Percentiles rank a stretch among this genome's conserved stretches.
Conservation (phyloP, 345 rosid species). For the Syzygium aromaticum region DNA sequence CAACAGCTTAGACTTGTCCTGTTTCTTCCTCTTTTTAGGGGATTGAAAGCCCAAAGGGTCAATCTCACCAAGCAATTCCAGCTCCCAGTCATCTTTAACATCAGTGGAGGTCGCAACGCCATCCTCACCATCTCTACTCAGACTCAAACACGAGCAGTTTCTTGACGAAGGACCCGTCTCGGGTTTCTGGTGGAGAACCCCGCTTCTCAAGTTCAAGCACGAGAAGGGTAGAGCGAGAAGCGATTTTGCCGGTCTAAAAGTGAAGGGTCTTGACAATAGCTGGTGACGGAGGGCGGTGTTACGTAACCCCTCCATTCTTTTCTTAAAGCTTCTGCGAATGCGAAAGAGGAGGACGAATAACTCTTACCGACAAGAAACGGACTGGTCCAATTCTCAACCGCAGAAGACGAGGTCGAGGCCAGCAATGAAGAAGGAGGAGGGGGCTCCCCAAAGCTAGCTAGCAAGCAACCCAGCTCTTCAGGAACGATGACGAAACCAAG, state of each 20-base stretch:
- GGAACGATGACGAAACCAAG: neutral
- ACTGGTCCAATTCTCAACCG: neutral
- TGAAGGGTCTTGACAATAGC: conserved; percentile 18
- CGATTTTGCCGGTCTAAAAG: conserved; percentile 14
- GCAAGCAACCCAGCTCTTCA: neutral
- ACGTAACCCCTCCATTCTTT: conserved; percentile 31
- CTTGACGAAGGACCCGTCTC: conserved; percentile 8
- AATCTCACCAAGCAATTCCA: conserved; percentile 64
- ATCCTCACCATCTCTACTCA: conserved; percentile 3
- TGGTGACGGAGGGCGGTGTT: conserved; percentile 20
- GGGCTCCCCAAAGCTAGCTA: neutral
- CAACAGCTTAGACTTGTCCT: conserved; percentile 28
- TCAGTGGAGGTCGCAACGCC: conserved; percentile 4
- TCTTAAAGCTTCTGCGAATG: neutral
- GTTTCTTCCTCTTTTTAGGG: conserved; percentile 58
- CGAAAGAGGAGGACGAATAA: neutral
- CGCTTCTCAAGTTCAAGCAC: conserved; percentile 13
- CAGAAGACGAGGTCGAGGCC: neutral
- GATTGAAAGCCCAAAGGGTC: conserved; percentile 50
- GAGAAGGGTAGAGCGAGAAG: conserved; percentile 8
- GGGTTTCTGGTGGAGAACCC: neutral
- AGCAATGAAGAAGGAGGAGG: neutral
- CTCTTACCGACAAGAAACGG: neutral
- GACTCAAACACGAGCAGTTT: conserved; percentile 7
- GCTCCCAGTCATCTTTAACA: conserved; percentile 45